phyloP scores from a whole-genome alignment of 2,329 filamentous ascomycete genomes.

The Bipolaris victoriae region DNA sequence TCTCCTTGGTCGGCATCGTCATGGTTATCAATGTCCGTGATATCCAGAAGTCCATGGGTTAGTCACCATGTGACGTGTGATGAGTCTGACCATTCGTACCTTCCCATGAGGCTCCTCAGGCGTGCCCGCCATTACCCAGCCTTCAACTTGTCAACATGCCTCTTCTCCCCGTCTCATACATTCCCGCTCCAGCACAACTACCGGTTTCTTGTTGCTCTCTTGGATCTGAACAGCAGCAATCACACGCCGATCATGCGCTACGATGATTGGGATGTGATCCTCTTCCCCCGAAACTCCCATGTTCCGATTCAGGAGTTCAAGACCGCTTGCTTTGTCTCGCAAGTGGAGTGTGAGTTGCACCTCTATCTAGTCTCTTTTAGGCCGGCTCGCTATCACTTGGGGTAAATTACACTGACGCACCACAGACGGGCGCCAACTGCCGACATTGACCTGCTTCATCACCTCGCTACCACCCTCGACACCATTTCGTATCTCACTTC shows the following conservation, averaged over 20 bases:
- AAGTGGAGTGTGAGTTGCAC: slow-evolving; percentile 48
- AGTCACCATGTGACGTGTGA: slow-evolving; percentile 3
- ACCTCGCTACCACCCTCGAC: slow-evolving; percentile 31
- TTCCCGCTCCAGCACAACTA: slow-evolving; percentile 8
- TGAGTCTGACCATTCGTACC: slow-evolving; percentile 10
- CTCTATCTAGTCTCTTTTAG: background rate
- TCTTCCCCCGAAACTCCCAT: slow-evolving; percentile 72
- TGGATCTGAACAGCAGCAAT: slow-evolving; percentile 23
- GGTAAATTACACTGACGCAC: slow-evolving; percentile 1
- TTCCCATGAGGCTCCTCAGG: slow-evolving; percentile 1
- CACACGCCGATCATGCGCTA: slow-evolving; percentile 70
- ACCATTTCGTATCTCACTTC: slow-evolving; percentile 46
- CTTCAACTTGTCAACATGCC: slow-evolving; percentile 5
- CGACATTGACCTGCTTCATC: slow-evolving; percentile 43
- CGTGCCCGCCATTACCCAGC: slow-evolving; percentile 1
- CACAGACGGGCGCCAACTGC: slow-evolving; percentile 37
- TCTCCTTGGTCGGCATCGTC: background rate
- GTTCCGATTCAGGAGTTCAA: slow-evolving; percentile 82
- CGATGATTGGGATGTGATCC: slow-evolving; percentile 83
- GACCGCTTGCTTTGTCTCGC: slow-evolving; percentile 73
- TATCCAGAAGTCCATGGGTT: background rate
- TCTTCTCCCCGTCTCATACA: slow-evolving; percentile 11
- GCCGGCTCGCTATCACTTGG: background rate
- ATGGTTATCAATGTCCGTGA: background rate
- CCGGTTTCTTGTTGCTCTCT: slow-evolving; percentile 26